Evolutionary conservation across 768 basidiomycete genomes (phyloP).

Genomic region (Serendipita vermifera): DNA sequence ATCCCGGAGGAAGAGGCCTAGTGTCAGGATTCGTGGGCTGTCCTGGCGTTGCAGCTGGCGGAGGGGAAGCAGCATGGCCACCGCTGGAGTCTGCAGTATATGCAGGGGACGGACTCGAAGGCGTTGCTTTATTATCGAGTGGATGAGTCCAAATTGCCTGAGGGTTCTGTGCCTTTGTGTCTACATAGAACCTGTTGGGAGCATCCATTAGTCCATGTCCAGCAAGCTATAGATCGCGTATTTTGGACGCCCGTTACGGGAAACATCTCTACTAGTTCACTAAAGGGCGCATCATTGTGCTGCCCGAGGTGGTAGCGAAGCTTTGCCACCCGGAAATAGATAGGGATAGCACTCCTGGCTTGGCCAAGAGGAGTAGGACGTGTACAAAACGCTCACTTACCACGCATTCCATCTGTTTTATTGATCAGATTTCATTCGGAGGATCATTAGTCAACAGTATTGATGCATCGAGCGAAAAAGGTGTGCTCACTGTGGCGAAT

Average conservation of each 20-base stretch:
- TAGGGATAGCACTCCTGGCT: neutral
- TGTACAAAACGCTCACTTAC: neutral
- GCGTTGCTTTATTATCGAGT: neutral
- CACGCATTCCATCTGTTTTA: conserved; percentile 5
- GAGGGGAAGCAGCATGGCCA: neutral
- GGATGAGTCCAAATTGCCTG: conserved; percentile 4
- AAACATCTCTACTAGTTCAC: neutral
- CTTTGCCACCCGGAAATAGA: neutral
- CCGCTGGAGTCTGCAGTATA: too few relatives aligned
- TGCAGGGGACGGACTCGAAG: too few relatives aligned
- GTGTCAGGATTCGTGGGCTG: neutral
- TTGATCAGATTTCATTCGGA: too few relatives aligned
- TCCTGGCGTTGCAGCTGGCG: neutral
- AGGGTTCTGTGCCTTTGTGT: neutral
- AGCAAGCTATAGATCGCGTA: neutral
- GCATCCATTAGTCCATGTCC: neutral
- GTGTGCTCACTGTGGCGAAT: neutral
- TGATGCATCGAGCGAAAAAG: neutral
- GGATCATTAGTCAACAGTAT: neutral
- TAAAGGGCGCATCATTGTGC: too few relatives aligned
- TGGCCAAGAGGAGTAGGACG: neutral
- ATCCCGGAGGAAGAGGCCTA: conserved; percentile 13
- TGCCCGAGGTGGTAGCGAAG: too few relatives aligned
- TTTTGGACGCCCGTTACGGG: neutral
- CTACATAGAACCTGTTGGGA: conserved; percentile 2